A percentile compares a stretch with the other conserved stretches of the same genome.
phyloP scores from a whole-genome alignment of 805 yeast species.

The Wilhelminamyces savonicus region DNA sequence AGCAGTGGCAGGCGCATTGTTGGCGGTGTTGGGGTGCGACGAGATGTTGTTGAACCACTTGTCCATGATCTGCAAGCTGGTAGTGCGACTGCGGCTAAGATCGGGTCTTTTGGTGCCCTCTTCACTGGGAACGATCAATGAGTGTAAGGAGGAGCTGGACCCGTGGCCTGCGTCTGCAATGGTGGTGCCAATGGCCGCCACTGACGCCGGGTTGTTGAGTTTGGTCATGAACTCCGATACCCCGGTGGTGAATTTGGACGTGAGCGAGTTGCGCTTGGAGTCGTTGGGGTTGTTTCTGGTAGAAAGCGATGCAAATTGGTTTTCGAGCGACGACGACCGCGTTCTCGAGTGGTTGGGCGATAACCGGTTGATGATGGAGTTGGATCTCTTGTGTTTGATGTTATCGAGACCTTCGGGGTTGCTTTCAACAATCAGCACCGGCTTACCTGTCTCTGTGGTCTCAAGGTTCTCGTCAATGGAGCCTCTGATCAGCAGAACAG shows the following conservation, averaged over 20 bases:
- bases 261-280: slow-evolving; percentile 23
- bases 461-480: slow-evolving; percentile 6
- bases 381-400: slow-evolving; percentile 7
- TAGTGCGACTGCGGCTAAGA: slow-evolving; percentile 23
- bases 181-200: slow-evolving; percentile 1
- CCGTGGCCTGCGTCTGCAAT: no score
- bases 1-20: slow-evolving; percentile 3
- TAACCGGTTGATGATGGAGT: slow-evolving; percentile 20
- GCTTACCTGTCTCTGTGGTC: neutral
- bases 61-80: slow-evolving; percentile 38
- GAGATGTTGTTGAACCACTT: slow-evolving; percentile 34
- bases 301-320: slow-evolving; percentile 1
- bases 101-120: slow-evolving; percentile 20
- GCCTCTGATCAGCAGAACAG: slow-evolving; percentile 16
- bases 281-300: slow-evolving; percentile 3
- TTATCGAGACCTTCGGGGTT: slow-evolving; percentile 1
- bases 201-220: slow-evolving; percentile 18
- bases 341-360: slow-evolving; percentile 34
- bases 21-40: slow-evolving; percentile 3
- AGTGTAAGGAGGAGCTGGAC: slow-evolving; percentile 28
- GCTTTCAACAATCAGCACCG: no score
- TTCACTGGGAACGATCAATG: slow-evolving; percentile 16
- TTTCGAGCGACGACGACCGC: slow-evolving; percentile 32
- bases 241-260: slow-evolving; percentile 36
- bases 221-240: slow-evolving; percentile 38